A percentile compares a stretch with the other conserved stretches of the same genome.
phyloP scores from a whole-genome alignment of 2,329 filamentous ascomycete genomes.

The Diaporthe batatas region DNA sequence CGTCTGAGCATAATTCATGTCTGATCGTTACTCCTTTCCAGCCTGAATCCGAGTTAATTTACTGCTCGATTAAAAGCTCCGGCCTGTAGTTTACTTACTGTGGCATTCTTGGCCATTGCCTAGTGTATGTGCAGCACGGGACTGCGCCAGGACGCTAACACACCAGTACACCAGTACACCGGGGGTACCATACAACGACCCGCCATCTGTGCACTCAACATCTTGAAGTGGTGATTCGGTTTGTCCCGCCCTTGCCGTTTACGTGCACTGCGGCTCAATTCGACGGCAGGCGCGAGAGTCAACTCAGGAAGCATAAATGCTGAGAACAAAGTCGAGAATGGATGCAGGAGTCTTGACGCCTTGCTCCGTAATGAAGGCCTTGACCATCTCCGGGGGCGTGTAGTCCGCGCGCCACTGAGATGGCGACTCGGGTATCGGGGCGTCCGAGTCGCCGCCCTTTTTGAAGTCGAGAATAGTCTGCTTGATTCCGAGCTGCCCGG shows the following conservation, averaged over 20 bases:
- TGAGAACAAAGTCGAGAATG: slow-evolving; percentile 78
- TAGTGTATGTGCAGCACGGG: not conserved
- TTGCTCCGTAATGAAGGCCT: slow-evolving; percentile 81
- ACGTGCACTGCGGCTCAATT: not conserved
- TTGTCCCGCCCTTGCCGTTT: not conserved
- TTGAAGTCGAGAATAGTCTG: slow-evolving; percentile 83
- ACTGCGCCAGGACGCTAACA: not conserved
- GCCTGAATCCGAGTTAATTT: slow-evolving; percentile 13
- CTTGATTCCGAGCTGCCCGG: slow-evolving; percentile 69
- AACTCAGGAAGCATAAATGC: slow-evolving; percentile 60
- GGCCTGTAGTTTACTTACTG: slow-evolving; percentile 7
- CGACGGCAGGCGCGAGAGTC: not conserved
- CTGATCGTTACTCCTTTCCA: not conserved
- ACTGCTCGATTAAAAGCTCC: not conserved
- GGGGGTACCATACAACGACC: no score
- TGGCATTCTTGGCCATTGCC: not conserved
- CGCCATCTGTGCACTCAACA: not conserved
- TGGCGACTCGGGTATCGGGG: slow-evolving; percentile 46
- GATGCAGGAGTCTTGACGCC: slow-evolving; percentile 78
- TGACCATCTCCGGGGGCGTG: slow-evolving; percentile 77
- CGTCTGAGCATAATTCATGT: not conserved
- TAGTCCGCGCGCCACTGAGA: slow-evolving; percentile 75
- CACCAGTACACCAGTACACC: not conserved
- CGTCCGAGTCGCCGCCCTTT: slow-evolving; percentile 62
- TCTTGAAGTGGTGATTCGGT: not conserved